phyloP scores from a whole-genome alignment of 148 eudicot species.

The Nyssa sinensis region DNA sequence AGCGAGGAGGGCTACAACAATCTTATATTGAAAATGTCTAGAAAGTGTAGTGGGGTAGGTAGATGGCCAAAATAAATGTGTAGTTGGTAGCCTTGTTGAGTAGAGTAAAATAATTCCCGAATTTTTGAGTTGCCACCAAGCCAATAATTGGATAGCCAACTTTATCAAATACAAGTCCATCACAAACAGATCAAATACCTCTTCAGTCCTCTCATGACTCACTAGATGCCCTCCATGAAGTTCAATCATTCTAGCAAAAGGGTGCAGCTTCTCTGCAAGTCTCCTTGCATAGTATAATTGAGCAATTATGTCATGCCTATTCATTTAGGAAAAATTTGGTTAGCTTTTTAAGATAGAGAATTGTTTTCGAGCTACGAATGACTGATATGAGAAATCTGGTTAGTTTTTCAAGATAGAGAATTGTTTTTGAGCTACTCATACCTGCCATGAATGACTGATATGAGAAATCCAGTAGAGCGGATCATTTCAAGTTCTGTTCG shows the following conservation, averaged over 20 bases:
- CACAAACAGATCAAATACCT: slow-evolving; percentile 43
- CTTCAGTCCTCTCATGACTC: slow-evolving; percentile 93
- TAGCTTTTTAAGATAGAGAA: background rate
- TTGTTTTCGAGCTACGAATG: slow-evolving; percentile 34
- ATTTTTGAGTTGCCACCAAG: background rate
- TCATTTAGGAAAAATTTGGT: slow-evolving; percentile 6
- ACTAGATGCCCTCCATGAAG: slow-evolving; percentile 92
- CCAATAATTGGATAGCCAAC: background rate
- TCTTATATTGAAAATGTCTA: background rate
- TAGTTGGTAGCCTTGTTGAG: background rate
- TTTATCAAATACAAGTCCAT: background rate
- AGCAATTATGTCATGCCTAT: slow-evolving; percentile 85
- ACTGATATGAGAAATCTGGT: slow-evolving; percentile 77
- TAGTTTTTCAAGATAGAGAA: background rate
- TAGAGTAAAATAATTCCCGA: background rate
- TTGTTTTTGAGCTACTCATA: slow-evolving; percentile 17
- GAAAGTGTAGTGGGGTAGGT: background rate
- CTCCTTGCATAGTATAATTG: slow-evolving; percentile 74
- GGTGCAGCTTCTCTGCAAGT: slow-evolving; percentile 77
- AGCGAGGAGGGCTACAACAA: background rate
- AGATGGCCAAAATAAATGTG: background rate
- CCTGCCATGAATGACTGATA: slow-evolving; percentile 98
- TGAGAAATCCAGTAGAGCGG: slow-evolving; percentile 60
- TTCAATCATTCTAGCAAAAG: slow-evolving; percentile 84
- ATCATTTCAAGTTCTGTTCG: slow-evolving; percentile 58